Conservation (phyloP, 176 grass and related monocot genomes). For the Sorghum bicolor region Sorghum_bicolor_NCBIv3 NC_012870.2:80477001-80477500, state of each 20-base stretch:
- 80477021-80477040: slow-evolving; percentile 37
- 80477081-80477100: slow-evolving; percentile 1
- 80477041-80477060: slow-evolving; percentile 16
- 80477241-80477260: slow-evolving; percentile 38
- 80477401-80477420: neutral
- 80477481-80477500: neutral
- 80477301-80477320: slow-evolving; percentile 41
- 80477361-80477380: slow-evolving; percentile 38
- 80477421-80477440: neutral
- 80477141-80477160: neutral
- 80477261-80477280: slow-evolving; percentile 44
- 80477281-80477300: slow-evolving; percentile 57
- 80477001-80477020: slow-evolving; percentile 29
- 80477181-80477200: neutral
- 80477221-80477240: slow-evolving; percentile 51
- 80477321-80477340: slow-evolving; percentile 36
- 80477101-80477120: neutral
- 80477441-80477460: neutral
- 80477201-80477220: slow-evolving; percentile 24
- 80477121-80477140: neutral
- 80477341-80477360: slow-evolving; percentile 32
- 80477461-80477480: slow-evolving; percentile 43
- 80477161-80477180: neutral
- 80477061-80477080: slow-evolving; percentile 68
- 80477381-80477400: slow-evolving; percentile 49